phyloP scores from a whole-genome alignment of 1,284 basidiomycete species.

The Xerocomus nothofagi region DNA sequence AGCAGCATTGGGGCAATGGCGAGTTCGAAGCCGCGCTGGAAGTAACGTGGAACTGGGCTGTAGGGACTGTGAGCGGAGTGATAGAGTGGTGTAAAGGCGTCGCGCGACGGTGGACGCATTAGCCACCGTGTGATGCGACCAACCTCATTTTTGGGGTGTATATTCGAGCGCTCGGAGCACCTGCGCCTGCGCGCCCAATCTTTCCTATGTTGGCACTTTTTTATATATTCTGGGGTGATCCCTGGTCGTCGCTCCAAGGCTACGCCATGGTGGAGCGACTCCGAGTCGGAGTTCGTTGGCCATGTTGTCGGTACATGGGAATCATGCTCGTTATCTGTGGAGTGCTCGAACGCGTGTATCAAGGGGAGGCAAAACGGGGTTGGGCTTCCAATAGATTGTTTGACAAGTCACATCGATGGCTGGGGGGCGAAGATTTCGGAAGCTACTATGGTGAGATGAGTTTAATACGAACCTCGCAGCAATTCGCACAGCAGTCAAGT shows the following conservation, averaged over 20 bases:
- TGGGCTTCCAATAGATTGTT: not conserved
- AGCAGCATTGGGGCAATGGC: constrained; percentile 57
- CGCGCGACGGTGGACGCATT: constrained; percentile 21
- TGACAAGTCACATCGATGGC: not conserved
- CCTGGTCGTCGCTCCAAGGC: not conserved
- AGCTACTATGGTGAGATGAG: not conserved
- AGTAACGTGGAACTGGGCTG: constrained; percentile 58
- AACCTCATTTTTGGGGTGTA: not conserved
- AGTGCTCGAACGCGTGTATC: not conserved
- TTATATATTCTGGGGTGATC: not conserved
- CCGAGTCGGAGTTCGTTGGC: not conserved
- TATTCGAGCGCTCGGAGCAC: not conserved
- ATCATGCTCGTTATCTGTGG: not conserved
- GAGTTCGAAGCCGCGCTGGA: constrained; percentile 63
- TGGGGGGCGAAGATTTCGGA: not conserved
- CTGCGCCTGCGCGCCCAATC: too few species aligned
- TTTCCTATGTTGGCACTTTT: not conserved
- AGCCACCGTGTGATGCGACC: not conserved
- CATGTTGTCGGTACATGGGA: not conserved
- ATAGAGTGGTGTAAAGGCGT: constrained; percentile 27
- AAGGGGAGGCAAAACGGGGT: not conserved
- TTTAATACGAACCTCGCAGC: not conserved
- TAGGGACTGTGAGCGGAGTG: constrained; percentile 12
- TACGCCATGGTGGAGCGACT: not conserved
- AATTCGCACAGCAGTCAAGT: not conserved